Evolutionary conservation across 202 grass and related monocot genomes (phyloP).

Genomic region (Saccharum hybrid): DNA sequence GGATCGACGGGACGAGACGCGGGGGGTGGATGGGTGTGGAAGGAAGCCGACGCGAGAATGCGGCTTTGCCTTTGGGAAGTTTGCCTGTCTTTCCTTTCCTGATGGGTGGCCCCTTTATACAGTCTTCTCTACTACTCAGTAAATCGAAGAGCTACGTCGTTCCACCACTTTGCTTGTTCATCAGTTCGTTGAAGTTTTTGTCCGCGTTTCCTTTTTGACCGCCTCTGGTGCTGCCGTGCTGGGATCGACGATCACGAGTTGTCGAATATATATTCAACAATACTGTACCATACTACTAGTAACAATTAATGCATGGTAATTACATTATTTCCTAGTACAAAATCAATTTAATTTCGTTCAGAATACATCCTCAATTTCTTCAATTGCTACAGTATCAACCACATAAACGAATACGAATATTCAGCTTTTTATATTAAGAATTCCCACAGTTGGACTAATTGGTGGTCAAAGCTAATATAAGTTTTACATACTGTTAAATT

Average conservation of each 20-base stretch:
- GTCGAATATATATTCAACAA: too few relatives aligned
- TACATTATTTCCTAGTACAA: too few relatives aligned
- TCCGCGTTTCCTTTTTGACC: not conserved
- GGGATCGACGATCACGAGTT: too few relatives aligned
- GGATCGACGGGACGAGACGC: not conserved
- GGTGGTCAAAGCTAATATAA: not conserved
- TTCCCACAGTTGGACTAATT: not conserved
- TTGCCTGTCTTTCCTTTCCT: not conserved
- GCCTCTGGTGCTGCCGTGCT: not conserved
- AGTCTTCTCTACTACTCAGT: not conserved
- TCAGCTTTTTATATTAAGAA: not conserved
- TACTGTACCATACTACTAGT: too few relatives aligned
- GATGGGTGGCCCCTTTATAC: conserved; percentile 18
- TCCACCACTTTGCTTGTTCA: not conserved
- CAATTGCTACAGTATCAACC: not conserved
- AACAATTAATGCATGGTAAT: too few relatives aligned
- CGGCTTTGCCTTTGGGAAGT: not conserved
- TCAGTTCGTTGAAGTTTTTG: not conserved
- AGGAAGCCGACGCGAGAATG: not conserved
- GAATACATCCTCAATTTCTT: too few relatives aligned
- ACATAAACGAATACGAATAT: not conserved
- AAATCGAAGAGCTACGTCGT: not conserved
- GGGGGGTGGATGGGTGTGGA: not conserved
- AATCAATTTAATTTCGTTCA: too few relatives aligned
- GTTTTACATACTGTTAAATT: not conserved